These are phyloP conservation scores for Colletotrichum tofieldiae DNA, from an alignment of 2,329 filamentous ascomycete genomes.

Conservation along the genomic window DNA sequence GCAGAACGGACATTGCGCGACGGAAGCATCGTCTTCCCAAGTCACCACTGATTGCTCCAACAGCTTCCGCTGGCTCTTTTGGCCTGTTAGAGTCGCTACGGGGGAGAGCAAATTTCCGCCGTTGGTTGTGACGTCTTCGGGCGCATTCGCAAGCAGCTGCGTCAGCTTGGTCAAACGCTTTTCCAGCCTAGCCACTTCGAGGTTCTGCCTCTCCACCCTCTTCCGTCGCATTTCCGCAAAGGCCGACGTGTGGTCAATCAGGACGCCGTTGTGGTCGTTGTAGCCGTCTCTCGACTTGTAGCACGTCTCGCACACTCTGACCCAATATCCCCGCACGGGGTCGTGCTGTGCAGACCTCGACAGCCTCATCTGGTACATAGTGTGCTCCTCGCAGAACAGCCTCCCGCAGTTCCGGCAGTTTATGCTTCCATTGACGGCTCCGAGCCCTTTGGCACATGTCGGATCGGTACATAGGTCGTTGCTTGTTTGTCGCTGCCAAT, in stretches of 20 bases:
- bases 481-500: constrained; percentile 87
- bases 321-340: constrained; percentile 92
- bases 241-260: constrained; percentile 79
- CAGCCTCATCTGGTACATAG: constrained; percentile 99
- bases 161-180: constrained; percentile 94
- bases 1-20: constrained; percentile 90
- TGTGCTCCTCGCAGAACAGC: constrained; percentile 96
- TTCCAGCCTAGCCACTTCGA: constrained; percentile 92
- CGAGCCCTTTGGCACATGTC: constrained; percentile 84
- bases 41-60: constrained; percentile 94
- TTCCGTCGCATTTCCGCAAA: constrained; percentile 82
- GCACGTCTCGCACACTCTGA: constrained; percentile 97
- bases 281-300: constrained; percentile 97
- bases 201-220: constrained; percentile 85
- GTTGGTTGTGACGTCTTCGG: constrained; percentile 73
- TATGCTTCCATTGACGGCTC: constrained; percentile 84
- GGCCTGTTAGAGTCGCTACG: constrained; percentile 74
- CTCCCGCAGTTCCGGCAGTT: constrained; percentile 95
- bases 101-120: constrained; percentile 72
- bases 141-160: constrained; percentile 82
- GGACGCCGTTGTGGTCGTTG: constrained; percentile 85
- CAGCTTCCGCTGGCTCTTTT: constrained; percentile 82
- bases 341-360: constrained; percentile 92
- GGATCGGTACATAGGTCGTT: constrained; percentile 91
- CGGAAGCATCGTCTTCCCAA: constrained; percentile 92